Base-by-base conservation (phyloP, 257 asterid species). In the Dorcoceras hygrometricum region DNA sequence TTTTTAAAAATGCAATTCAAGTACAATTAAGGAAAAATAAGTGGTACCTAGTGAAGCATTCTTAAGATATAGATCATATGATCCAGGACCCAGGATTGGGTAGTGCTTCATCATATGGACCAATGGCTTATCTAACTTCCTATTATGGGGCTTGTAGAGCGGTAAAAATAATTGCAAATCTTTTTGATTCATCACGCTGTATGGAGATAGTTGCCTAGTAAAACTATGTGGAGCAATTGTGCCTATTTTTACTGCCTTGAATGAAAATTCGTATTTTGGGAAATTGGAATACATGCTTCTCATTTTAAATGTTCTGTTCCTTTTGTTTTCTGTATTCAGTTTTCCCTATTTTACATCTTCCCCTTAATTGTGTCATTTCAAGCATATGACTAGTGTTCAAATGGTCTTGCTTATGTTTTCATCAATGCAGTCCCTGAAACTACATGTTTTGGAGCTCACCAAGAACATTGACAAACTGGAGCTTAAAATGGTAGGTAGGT, bases 391-490 rank as follows among this genome's bases (percentile, higher is more conserved):
- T 43, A 58, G 76, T 51, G 25, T 59, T 28, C 39, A 23, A 25
- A 20, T 4, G 25, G 53, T 74, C 76, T 80, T 69, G 68, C 75
- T 27, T 66, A 46, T 75, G 51, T 72, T 78, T 64, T 59, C 70
- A 32, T 78, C 39, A 65, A 51, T 81, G 90, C 97, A 94, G 99
- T 90, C 99, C 76, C 81, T 94, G 83, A 84, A 88, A 78, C 73
- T 94, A 68, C 88, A 90, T 67, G 91, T 94, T 72, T 71, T 94
- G 77, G 86, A 90, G 96, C 99, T 94, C 79, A 69, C 73, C 71
- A 79, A 34, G 80, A 83, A 87, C 68, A 76, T 94, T 75, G 95
- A 85, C 39, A 75, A 72, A 51, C 72, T 94, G 88, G 79, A 79
- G 86, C 90, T 80, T 71, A 82, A 70, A 76, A 75, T 88, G 97